A percentile compares a stretch with the other conserved stretches of the same genome.
Evolutionary conservation across 176 grass and related monocot species (phyloP).

Genomic region (Calamus simplicifolius): DNA sequence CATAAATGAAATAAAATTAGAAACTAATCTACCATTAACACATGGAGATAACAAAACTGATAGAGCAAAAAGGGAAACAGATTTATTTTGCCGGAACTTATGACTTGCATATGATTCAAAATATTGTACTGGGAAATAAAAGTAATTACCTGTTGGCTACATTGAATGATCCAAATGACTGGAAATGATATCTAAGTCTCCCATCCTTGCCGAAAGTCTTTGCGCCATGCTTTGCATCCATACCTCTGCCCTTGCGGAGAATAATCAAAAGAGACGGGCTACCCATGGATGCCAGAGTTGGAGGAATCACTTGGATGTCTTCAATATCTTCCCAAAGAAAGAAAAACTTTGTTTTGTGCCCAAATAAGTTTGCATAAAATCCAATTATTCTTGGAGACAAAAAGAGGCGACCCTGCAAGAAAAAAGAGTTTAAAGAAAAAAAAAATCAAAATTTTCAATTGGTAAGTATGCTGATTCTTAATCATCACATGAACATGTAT

Average conservation of each 20-base stretch:
- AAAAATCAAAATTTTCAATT: not conserved
- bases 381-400: constrained; percentile 96
- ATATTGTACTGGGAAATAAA: no score
- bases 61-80: no score
- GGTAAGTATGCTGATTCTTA: no score
- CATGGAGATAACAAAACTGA: no score
- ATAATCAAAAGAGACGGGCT: constrained; percentile 64
- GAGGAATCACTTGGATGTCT: constrained; percentile 52
- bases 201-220: constrained; percentile 71
- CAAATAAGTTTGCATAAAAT: constrained; percentile 85
- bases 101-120: no score
- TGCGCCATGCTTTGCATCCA: constrained; percentile 81
- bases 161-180: constrained; percentile 84
- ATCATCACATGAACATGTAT: no score
- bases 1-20: no score
- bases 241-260: constrained; percentile 73
- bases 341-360: constrained; percentile 98
- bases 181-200: constrained; percentile 79
- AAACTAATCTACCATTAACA: no score
- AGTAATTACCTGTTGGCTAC: constrained; percentile 62
- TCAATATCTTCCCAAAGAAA: constrained; percentile 99
- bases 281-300: constrained; percentile 76
- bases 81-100: no score
- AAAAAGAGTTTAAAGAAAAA: constrained; percentile 9
- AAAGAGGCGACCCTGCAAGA: constrained; percentile 82